Evolutionary conservation across 2,329 filamentous ascomycete species (phyloP).

Genomic region (Colletotrichum higginsianum): DNA sequence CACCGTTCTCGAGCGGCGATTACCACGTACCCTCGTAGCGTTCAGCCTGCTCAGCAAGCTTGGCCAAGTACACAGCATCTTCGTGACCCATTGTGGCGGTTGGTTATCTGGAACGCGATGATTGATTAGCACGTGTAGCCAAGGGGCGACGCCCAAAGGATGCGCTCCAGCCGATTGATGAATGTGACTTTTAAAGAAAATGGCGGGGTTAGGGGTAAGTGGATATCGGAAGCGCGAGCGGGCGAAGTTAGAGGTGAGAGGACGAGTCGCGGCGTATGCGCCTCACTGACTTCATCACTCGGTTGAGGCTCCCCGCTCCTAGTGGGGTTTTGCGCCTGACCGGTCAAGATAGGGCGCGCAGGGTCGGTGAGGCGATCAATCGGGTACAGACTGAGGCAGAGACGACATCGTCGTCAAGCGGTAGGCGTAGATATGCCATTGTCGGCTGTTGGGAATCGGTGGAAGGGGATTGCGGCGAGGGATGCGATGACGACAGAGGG

Average conservation of each 20-base stretch:
- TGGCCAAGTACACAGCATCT: slow-evolving; percentile 99
- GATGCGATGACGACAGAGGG: slow-evolving; percentile 59
- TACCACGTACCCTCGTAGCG: slow-evolving; percentile 92
- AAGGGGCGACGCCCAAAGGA: neutral
- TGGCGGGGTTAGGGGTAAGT: neutral
- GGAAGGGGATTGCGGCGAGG: slow-evolving; percentile 44
- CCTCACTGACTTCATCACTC: slow-evolving; percentile 43
- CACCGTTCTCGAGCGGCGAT: slow-evolving; percentile 21
- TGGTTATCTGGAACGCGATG: slow-evolving; percentile 42
- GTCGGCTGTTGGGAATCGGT: slow-evolving; percentile 38
- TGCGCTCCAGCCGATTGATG: slow-evolving; percentile 15
- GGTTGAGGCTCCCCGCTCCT: slow-evolving; percentile 41
- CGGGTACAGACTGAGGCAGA: slow-evolving; percentile 18
- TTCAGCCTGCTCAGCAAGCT: slow-evolving; percentile 99
- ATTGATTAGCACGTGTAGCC: slow-evolving; percentile 34
- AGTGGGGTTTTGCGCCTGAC: slow-evolving; percentile 43
- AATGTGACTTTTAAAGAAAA: neutral
- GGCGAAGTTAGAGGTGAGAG: slow-evolving; percentile 10
- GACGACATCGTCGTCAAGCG: slow-evolving; percentile 28
- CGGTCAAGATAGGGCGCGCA: slow-evolving; percentile 34
- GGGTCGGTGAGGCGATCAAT: slow-evolving; percentile 36
- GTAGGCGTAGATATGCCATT: slow-evolving; percentile 9
- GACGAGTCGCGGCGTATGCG: slow-evolving; percentile 38
- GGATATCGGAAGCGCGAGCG: slow-evolving; percentile 16
- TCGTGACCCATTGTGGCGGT: slow-evolving; percentile 94